Evolutionary conservation across 2,329 filamentous ascomycete genomes (phyloP).

Genomic region (Aspergillus brasiliensis): DNA sequence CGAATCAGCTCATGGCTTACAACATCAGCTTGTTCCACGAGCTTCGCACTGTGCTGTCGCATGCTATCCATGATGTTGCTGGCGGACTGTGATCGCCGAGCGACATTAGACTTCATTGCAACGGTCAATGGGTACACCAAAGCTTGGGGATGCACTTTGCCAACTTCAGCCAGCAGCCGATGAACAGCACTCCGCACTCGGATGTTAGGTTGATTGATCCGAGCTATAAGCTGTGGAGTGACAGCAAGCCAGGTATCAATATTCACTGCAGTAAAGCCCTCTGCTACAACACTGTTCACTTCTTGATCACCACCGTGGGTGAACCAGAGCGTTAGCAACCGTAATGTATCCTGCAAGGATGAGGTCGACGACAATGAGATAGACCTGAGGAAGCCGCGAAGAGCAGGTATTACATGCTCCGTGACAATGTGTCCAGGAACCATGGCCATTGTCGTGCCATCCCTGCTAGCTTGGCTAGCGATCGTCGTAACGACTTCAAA

Average conservation of each 20-base stretch:
- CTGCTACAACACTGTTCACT: slow-evolving; percentile 83
- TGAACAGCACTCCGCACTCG: slow-evolving; percentile 89
- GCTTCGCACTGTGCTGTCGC: slow-evolving; percentile 86
- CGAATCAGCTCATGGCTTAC: slow-evolving; percentile 97
- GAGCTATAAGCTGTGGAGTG: slow-evolving; percentile 93
- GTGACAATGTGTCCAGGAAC: slow-evolving; percentile 70
- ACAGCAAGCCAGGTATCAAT: slow-evolving; percentile 99
- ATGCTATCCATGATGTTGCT: slow-evolving; percentile 97
- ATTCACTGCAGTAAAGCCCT: slow-evolving; percentile 88
- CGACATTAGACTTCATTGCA: slow-evolving; percentile 93
- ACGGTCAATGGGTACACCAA: slow-evolving; percentile 96
- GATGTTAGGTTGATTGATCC: slow-evolving; percentile 93
- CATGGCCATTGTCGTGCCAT: slow-evolving; percentile 48
- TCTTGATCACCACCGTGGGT: slow-evolving; percentile 85
- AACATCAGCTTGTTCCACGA: slow-evolving; percentile 92
- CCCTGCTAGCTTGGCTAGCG: slow-evolving; percentile 65
- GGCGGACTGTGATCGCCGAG: slow-evolving; percentile 81
- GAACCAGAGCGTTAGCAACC: slow-evolving; percentile 94
- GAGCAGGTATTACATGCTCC: slow-evolving; percentile 90
- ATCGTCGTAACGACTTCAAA: slow-evolving; percentile 94
- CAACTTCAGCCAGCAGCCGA: slow-evolving; percentile 87
- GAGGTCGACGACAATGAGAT: slow-evolving; percentile 89
- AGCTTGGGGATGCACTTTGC: slow-evolving; percentile 91
- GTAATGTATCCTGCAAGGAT: slow-evolving; percentile 91
- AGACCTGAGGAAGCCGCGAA: slow-evolving; percentile 95